Base-by-base conservation (phyloP, 352 stramenopile species). In the Phytopythium vexans region DNA sequence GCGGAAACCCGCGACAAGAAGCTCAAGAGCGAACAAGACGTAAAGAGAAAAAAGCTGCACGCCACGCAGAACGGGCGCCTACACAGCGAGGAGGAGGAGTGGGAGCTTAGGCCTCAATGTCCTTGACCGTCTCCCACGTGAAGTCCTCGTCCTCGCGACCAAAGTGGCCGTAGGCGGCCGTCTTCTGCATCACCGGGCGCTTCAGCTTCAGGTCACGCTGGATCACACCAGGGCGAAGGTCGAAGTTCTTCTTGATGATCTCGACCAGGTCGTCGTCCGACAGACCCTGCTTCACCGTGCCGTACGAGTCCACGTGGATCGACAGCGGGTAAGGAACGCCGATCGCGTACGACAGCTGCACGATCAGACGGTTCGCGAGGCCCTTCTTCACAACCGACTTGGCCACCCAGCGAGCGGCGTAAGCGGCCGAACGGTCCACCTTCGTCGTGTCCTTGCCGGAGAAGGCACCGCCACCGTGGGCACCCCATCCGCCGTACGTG, bases 191-290 rank as follows among this genome's bases (percentile, higher is more conserved):
- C 46, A 99, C 82, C 46, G 97, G 96, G 42, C 92, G 87, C 68
- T 97, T 97, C 52, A 99, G 82, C 68, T 99, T 89, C 35, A 99
- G 82, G 73, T 99, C 96, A 58, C 96, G 96, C 67, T 99, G 94
- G 72, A 99, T 98, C 73, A 96, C 97, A 70, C 97, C 97, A 33
- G 97, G 96, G 58, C 92, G 88, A 50, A 99, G 74, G 79, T 99
- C 97, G 68, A 99, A 99, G 78, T 99, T 99, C 74, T 98, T 98
- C 60, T 99, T 98, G 55, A 99, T 89, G 60, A 99, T 94, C 61
- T 98, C 89, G 11, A 97, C 91, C 45, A 99, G 81, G 53, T 99
- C 96, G 16, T 88, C 77, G 76, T 99, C 97, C 10, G 92, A 92
- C 80, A 98, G 90, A 34, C 82, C 85, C 35, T 97, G 78, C 77